Evolutionary conservation across 805 yeast species (phyloP).

Genomic region (Saccharomycopsis microspora): DNA sequence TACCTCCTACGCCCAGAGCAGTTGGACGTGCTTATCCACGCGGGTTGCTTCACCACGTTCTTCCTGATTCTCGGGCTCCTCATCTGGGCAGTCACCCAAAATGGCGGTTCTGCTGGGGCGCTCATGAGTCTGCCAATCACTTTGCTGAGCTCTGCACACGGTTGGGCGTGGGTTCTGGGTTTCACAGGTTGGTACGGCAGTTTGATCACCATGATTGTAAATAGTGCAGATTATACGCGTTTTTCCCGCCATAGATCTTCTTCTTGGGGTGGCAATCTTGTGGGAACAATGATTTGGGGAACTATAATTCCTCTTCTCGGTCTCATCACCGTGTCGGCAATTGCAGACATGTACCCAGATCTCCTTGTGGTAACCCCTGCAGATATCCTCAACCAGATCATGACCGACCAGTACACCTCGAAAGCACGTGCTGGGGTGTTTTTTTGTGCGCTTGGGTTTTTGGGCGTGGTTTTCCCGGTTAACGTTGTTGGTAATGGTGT

Average conservation of each 20-base stretch:
- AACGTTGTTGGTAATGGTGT: constrained; percentile 25
- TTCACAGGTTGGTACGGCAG: constrained; percentile 30
- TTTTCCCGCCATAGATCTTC: constrained; percentile 24
- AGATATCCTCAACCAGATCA: constrained; percentile 23
- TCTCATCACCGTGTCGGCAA: constrained; percentile 29
- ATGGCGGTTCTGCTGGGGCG: constrained; percentile 25
- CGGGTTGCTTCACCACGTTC: constrained; percentile 20
- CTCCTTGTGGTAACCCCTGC: constrained; percentile 20
- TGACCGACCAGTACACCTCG: constrained; percentile 22
- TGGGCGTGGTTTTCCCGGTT: constrained; percentile 23
- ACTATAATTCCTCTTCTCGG: constrained; percentile 32
- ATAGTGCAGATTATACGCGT: constrained; percentile 24
- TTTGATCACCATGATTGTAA: constrained; percentile 28
- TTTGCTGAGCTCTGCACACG: constrained; percentile 16
- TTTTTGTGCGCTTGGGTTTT: constrained; percentile 24
- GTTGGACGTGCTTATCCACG: constrained; percentile 1
- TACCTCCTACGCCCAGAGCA: constrained; percentile 24
- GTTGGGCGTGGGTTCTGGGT: constrained; percentile 33
- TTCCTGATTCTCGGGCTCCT: constrained; percentile 26
- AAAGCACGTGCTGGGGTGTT: constrained; percentile 27
- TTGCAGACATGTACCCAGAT: constrained; percentile 3
- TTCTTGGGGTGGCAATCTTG: constrained; percentile 23
- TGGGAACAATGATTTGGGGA: constrained; percentile 25
- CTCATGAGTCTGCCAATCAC: constrained; percentile 15
- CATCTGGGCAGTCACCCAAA: constrained; percentile 21